Evolutionary conservation across 2,329 filamentous ascomycete species (phyloP).

Genomic region (Ascomycota sp.): DNA sequence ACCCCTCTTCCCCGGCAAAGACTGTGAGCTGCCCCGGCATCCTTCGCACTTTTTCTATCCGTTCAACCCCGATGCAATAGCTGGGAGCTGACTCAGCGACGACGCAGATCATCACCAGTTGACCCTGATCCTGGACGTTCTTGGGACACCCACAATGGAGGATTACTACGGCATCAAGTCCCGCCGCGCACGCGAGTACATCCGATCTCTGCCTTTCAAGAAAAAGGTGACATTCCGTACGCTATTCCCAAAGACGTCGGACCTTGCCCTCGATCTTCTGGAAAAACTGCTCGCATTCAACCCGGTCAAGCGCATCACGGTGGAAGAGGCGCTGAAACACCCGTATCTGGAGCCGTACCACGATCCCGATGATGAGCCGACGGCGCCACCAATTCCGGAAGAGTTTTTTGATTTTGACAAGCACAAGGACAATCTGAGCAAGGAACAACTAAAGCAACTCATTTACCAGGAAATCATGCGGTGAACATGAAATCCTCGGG

Average conservation of each 20-base stretch:
- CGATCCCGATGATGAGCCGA: conserved; percentile 94
- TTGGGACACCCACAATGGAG: conserved; percentile 97
- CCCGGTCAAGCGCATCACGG: conserved; percentile 92
- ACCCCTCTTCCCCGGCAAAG: conserved; percentile 92
- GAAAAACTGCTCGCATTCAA: conserved; percentile 96
- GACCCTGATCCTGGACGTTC: conserved; percentile 86
- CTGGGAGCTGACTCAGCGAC: too few species aligned
- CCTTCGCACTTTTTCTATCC: not conserved
- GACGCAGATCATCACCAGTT: conserved; percentile 78
- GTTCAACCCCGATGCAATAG: too few species aligned
- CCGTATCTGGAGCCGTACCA: conserved; percentile 97
- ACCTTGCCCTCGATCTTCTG: conserved; percentile 74
- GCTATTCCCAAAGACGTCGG: conserved; percentile 98
- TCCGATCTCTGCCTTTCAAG: conserved; percentile 93
- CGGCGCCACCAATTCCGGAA: conserved; percentile 84
- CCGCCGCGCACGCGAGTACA: conserved; percentile 87
- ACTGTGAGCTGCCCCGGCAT: conserved; percentile 39
- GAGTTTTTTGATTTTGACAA: conserved; percentile 99
- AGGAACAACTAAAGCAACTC: conserved; percentile 90
- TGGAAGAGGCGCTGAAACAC: conserved; percentile 91
- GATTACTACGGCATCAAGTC: conserved; percentile 99
- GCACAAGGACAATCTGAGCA: conserved; percentile 96
- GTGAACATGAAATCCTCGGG: conserved; percentile 9
- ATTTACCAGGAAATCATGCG: conserved; percentile 94
- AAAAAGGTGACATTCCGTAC: conserved; percentile 98